Base-by-base conservation (phyloP, 139 green algal genomes). In the Picochlorum sp. region DNA sequence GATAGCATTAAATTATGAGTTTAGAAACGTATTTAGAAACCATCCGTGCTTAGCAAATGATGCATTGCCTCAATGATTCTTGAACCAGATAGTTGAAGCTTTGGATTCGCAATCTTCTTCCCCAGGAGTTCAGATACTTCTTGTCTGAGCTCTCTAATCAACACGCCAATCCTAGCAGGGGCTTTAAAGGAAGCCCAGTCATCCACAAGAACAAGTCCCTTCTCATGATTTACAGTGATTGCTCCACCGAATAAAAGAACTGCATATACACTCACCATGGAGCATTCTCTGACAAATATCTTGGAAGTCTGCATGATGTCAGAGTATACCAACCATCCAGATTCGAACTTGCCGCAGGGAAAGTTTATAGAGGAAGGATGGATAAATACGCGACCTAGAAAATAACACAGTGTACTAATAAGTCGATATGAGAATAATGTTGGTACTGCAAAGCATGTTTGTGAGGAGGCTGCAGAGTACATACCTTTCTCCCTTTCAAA, bases 341-440 rank as follows among this genome's bases (percentile, higher is more conserved):
- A 80, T 29, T 81, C 64, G 59, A 81, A 83, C 35, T 63, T 61
- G 26, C 60, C 78, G 44, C 65, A 33, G 10, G 63, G 54, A 63
- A 97, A 96, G 72, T 86, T 87, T 41, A 93, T 59, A 6, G 77
- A 91, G 32, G 73, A 72, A 5, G 92, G 92, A 65, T 98, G 92
- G 16, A 97, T 69, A 67, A 96, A 98, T 3, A 91, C 80, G 22
- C 91, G 84, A 4, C 39, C n/a, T n/a, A n/a, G n/a, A n/a, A n/a
- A n/a, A n/a, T n/a, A n/a, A n/a, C n/a, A n/a, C n/a, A n/a, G n/a
- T n/a, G n/a, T n/a, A n/a, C n/a, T n/a, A n/a, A 5, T 85, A 86
- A 45, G 41, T 26, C 37, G 6, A 59, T 8, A 20, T 2, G 20
- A 1, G 7, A 16, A 25, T 6, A 47, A 47, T 25, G 18, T 18